Percentiles rank a stretch among this genome's conserved stretches.
Conservation (phyloP, 371 early-diverging fungal genomes). For the Apophysomyces elegans region DNA sequence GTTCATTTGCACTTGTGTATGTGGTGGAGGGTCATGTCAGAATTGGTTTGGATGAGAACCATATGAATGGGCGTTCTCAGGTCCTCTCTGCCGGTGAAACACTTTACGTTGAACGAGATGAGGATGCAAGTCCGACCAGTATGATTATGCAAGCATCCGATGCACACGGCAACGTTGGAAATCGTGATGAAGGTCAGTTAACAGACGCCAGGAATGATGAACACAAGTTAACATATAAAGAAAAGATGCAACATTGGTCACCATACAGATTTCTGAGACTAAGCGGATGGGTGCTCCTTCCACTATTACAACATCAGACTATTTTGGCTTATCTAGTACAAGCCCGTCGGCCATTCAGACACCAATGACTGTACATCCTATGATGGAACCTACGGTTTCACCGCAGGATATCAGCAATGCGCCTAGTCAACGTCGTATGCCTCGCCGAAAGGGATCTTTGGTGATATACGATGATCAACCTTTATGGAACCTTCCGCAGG, state of each 20-base stretch:
- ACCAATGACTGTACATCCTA: conserved; percentile 9
- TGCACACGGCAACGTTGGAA: conserved; percentile 30
- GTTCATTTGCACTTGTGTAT: conserved; percentile 61
- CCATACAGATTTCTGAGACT: conserved; percentile 39
- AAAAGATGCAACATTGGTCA: conserved; percentile 42
- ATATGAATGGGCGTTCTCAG: conserved; percentile 26
- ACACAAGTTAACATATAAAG: background rate
- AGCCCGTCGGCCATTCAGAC: conserved; percentile 37
- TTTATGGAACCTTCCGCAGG: conserved; percentile 30
- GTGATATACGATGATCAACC: conserved; percentile 70
- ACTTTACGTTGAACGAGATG: conserved; percentile 64
- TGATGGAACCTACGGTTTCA: conserved; percentile 21
- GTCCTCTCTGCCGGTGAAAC: conserved; percentile 54
- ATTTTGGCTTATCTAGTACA: conserved; percentile 27
- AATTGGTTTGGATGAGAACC: conserved; percentile 52
- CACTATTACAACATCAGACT: conserved; percentile 29
- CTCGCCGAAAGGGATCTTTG: conserved; percentile 60
- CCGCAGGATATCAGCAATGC: conserved; percentile 17
- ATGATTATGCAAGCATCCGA: conserved; percentile 49
- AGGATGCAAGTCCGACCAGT: conserved; percentile 65
- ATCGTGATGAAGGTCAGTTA: conserved; percentile 34
- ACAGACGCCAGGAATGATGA: background rate
- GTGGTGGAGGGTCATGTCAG: conserved; percentile 63
- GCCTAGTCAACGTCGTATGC: conserved; percentile 36
- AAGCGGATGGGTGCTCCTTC: conserved; percentile 30